A percentile compares a stretch with the other conserved stretches of the same genome.
These are phyloP conservation scores for Diaporthe caulivora DNA, from an alignment of 2,329 filamentous ascomycete species.

Conservation along the genomic window DNA sequence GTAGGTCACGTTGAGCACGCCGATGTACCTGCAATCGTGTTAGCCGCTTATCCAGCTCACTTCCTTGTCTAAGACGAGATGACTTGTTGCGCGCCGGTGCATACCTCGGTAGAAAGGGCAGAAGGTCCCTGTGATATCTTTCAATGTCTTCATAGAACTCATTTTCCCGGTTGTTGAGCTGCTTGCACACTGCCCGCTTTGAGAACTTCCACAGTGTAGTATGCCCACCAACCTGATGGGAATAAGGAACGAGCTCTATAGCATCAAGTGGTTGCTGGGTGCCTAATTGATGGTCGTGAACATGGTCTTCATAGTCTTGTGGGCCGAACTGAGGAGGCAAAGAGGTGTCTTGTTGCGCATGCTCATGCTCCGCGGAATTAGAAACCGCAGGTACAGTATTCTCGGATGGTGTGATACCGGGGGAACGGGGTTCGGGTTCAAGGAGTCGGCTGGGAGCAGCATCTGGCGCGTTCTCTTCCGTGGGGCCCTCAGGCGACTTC, in stretches of 20 bases:
- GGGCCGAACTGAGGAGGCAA: conserved; percentile 54
- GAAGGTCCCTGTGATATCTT: conserved; percentile 86
- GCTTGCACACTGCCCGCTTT: conserved; percentile 94
- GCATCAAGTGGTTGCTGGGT: conserved; percentile 80
- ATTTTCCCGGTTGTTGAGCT: conserved; percentile 97
- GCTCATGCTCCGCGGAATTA: conserved; percentile 44
- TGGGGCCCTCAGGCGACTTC: conserved; percentile 47
- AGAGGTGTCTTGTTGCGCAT: conserved; percentile 48
- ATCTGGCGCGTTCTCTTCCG: conserved; percentile 46
- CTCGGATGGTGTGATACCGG: conserved; percentile 20
- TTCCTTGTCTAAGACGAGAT: too few species aligned
- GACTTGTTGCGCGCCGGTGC: conserved; percentile 44
- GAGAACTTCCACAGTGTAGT: conserved; percentile 98
- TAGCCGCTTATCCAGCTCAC: conserved; percentile 39
- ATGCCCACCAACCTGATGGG: conserved; percentile 96
- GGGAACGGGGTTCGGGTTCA: conserved; percentile 32
- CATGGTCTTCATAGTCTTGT: conserved; percentile 60
- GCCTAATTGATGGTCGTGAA: conserved; percentile 64
- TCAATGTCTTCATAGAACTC: conserved; percentile 99
- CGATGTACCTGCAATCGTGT: conserved; percentile 80
- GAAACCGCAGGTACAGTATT: conserved; percentile 11
- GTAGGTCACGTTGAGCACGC: conserved; percentile 95
- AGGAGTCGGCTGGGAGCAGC: not conserved
- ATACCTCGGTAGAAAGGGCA: conserved; percentile 90
- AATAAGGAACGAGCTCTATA: conserved; percentile 96